A percentile compares a stretch with the other conserved stretches of the same genome.
Evolutionary conservation across 2,329 filamentous ascomycete species (phyloP).

Genomic region (Volutella citrinella): DNA sequence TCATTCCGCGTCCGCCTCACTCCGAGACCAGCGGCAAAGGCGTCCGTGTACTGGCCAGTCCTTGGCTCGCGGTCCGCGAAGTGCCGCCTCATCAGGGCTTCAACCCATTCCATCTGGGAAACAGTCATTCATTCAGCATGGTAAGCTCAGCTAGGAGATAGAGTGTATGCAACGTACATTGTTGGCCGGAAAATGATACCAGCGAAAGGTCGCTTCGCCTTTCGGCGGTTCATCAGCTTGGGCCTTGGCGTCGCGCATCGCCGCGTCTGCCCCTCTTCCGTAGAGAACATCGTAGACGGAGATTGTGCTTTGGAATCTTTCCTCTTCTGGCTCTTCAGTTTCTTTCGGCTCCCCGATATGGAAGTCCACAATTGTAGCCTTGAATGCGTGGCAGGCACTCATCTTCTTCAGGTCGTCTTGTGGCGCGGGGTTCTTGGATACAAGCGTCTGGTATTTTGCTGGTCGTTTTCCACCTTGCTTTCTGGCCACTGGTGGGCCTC

Average conservation of each 20-base stretch:
- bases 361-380: conserved; percentile 7
- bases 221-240: not conserved
- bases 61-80: conserved; percentile 3
- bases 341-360: conserved; percentile 5
- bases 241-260: conserved; percentile 1
- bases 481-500: not conserved
- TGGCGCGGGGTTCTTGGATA: conserved; percentile 2
- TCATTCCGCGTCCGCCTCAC: conserved; percentile 18
- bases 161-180: conserved; percentile 1
- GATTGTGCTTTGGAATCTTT: conserved; percentile 4
- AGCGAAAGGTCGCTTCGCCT: conserved; percentile 4
- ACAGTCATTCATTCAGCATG: not conserved
- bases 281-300: conserved; percentile 7
- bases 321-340: too few species aligned
- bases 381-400: conserved; percentile 8
- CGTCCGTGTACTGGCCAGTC: conserved; percentile 2
- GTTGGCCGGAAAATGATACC: conserved; percentile 9
- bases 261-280: conserved; percentile 2
- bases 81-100: conserved; percentile 5
- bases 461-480: not conserved
- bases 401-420: conserved; percentile 7
- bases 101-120: conserved; percentile 8
- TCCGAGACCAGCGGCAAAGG: conserved; percentile 3
- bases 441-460: conserved; percentile 3
- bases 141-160: too few species aligned